Conservation (phyloP, 768 basidiomycete genomes). For the Saitozyma sp. region DNA sequence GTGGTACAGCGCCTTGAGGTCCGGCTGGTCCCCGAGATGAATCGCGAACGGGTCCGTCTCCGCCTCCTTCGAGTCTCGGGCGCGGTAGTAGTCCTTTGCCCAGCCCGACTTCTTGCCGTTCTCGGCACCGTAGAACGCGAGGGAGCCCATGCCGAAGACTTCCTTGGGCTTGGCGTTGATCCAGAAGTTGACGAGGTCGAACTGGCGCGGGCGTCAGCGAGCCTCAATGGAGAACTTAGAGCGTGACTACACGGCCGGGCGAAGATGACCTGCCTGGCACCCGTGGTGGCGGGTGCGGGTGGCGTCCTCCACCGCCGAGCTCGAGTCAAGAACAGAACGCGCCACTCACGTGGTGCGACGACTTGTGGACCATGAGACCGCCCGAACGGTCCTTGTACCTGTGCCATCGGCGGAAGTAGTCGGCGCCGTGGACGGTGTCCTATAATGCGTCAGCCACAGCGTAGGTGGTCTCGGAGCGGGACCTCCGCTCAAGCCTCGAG, state of each 20-base stretch:
- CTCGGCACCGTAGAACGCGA: slow-evolving; percentile 59
- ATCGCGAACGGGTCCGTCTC: slow-evolving; percentile 60
- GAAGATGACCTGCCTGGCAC: not conserved
- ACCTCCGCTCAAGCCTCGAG: not conserved
- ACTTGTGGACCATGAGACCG: slow-evolving; percentile 46
- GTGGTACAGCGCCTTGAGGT: slow-evolving; percentile 57
- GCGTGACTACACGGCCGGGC: not conserved
- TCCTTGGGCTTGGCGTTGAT: slow-evolving; percentile 57
- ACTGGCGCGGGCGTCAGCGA: slow-evolving; percentile 50
- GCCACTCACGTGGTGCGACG: slow-evolving; percentile 40
- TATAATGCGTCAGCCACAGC: slow-evolving; percentile 8
- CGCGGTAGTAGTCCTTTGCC: slow-evolving; percentile 58
- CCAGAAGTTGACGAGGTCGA: slow-evolving; percentile 63
- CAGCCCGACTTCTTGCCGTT: slow-evolving; percentile 58
- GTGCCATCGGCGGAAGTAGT: slow-evolving; percentile 62
- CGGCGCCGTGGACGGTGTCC: slow-evolving; percentile 61
- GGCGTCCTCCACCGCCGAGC: too few species aligned
- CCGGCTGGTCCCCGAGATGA: slow-evolving; percentile 56
- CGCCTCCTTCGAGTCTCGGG: slow-evolving; percentile 56
- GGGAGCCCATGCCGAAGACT: slow-evolving; percentile 58
- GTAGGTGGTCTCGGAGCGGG: not conserved
- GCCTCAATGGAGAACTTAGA: not conserved
- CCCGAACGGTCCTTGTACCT: slow-evolving; percentile 51
- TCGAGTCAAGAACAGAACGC: not conserved
- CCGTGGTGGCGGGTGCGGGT: too few species aligned